These are phyloP conservation scores for Vigna reflexopilosa DNA, from an alignment of 306 rosid genomes.

Conservation along the genomic window DNA sequence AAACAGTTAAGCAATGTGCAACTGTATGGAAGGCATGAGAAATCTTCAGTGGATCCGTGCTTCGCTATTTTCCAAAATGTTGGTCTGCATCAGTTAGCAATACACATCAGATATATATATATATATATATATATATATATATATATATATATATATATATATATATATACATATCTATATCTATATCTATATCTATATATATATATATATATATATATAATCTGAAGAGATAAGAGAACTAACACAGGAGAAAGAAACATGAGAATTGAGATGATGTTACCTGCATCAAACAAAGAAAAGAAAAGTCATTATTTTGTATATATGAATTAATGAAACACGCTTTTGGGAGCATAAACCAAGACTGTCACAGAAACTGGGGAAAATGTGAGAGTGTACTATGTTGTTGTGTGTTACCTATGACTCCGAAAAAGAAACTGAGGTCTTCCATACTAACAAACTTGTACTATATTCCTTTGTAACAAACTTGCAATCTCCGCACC, in stretches of 20 bases:
- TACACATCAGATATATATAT: not conserved
- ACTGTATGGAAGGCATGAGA: constrained; percentile 71
- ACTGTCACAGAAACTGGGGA: not conserved
- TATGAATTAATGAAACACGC: not conserved
- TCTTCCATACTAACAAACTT: too few relatives aligned
- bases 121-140: too few relatives aligned
- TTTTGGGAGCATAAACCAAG: not conserved
- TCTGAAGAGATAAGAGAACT: constrained; percentile 21
- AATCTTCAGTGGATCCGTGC: constrained; percentile 60
- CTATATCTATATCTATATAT: too few relatives aligned
- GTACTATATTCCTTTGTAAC: too few relatives aligned
- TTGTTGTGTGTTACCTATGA: constrained; percentile 48
- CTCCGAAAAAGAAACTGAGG: constrained; percentile 58
- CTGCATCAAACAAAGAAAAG: constrained; percentile 46
- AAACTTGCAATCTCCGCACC: too few relatives aligned
- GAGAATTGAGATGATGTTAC: constrained; percentile 69
- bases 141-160: too few relatives aligned
- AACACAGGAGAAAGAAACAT: constrained; percentile 80
- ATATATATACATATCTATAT: too few relatives aligned
- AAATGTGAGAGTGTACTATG: not conserved
- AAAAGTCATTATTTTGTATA: not conserved
- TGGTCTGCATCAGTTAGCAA: constrained; percentile 35
- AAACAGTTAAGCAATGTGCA: constrained; percentile 66
- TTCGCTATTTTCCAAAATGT: constrained; percentile 64
- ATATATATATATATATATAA: too few relatives aligned